Conservation (phyloP, 2,329 filamentous ascomycete genomes). For the Pyricularia pennisetigena region DNA sequence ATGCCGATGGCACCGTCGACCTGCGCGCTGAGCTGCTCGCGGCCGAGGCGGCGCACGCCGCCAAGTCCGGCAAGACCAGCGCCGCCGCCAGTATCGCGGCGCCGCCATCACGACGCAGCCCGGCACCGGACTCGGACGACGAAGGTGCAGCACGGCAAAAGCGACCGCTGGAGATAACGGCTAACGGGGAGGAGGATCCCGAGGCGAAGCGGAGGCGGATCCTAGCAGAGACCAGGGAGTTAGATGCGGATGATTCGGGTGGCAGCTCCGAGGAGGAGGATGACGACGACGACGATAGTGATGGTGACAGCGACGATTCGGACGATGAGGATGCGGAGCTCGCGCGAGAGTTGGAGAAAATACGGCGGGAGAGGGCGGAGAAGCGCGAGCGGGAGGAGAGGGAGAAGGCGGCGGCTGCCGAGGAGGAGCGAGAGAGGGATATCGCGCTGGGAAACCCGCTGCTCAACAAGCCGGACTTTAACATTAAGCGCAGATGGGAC, state of each 20-base stretch:
- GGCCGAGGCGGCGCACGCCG: conserved; percentile 79
- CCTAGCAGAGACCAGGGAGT: conserved; percentile 76
- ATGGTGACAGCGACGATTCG: conserved; percentile 58
- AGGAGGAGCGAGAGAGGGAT: conserved; percentile 75
- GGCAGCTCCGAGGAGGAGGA: conserved; percentile 35
- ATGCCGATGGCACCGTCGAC: conserved; percentile 53
- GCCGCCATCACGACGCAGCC: conserved; percentile 41
- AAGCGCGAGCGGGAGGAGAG: conserved; percentile 75
- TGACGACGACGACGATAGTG: conserved; percentile 55
- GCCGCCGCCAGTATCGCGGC: conserved; percentile 34
- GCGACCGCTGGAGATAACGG: conserved; percentile 44
- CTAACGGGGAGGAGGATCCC: conserved; percentile 45
- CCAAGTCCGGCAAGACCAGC: conserved; percentile 60
- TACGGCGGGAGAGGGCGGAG: conserved; percentile 76
- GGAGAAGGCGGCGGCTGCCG: conserved; percentile 68
- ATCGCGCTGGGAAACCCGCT: conserved; percentile 90
- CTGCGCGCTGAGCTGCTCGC: conserved; percentile 81
- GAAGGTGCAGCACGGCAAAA: conserved; percentile 40
- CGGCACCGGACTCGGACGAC: conserved; percentile 44
- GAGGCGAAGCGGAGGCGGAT: conserved; percentile 80
- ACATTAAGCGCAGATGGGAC: conserved; percentile 88
- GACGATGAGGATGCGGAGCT: conserved; percentile 82
- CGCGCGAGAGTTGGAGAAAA: conserved; percentile 88
- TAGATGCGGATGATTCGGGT: conserved; percentile 65
- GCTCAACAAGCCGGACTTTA: conserved; percentile 81